Base-by-base conservation (phyloP, 768 basidiomycete species). In the Crucibulum laeve region DNA sequence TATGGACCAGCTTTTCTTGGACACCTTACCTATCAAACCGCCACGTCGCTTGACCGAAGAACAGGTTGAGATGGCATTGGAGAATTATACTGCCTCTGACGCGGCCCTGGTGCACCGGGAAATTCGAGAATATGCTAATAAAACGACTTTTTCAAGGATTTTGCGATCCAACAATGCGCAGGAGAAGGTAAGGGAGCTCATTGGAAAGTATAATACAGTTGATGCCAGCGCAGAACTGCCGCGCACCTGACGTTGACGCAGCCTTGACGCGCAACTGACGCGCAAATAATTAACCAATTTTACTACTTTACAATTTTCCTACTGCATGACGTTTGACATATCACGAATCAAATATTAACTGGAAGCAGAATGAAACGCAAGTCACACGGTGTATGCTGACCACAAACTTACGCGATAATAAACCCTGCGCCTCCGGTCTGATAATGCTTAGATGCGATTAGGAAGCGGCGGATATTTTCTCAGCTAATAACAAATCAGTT, bases 401-500 rank as follows among this genome's bases (percentile, higher is more conserved):
- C 26, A n/a, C n/a, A n/a, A 13, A 59, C 69, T 45, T 47, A 76
- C 78, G 56, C 82, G 80, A 53, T 82, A 87, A 57, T 85, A 87
- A 4, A 84, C 74, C 84, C 85, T 21, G 82, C 78, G 32, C 85
- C 82, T 37, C 82, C 85, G 3, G 73, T 76, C 40, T 82, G 69
- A 52, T 77, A 78, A 13, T 77, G 68, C 53, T 83, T 80, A 13
- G 63, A 65, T 4, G 61, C 56, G 5, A 73, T 53, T 1, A 80
- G 80, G 50, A 76, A 77, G 17, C 84, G 75, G 25, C 82, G 77
- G 39, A 87, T 70, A 53, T 86, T 86, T 3, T 84, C 84, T 73
- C 76, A 87, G 59, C 79, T 81, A 41, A 40, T 4, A 43, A 30
- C 10, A 37, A 28, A 22, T 22, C 6, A 42, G 19, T 8, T 15